Conservation (phyloP, 2,329 filamentous ascomycete genomes). For the Aspergillus awamori region DNA sequence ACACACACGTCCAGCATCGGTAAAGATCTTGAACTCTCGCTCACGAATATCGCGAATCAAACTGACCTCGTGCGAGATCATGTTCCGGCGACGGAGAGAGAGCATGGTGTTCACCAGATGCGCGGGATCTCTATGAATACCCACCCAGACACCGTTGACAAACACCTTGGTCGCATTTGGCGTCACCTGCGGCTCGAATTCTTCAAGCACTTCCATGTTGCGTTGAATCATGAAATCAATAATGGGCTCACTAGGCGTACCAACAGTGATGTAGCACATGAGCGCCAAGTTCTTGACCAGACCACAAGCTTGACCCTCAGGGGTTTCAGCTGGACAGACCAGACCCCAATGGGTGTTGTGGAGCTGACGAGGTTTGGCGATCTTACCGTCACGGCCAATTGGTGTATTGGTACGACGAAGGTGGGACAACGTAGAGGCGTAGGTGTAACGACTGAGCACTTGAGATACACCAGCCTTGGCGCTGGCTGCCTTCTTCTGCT, state of each 20-base stretch:
- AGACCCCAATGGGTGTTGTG: conserved; percentile 99
- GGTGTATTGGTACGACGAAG: conserved; percentile 96
- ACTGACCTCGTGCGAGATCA: conserved; percentile 89
- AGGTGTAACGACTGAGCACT: conserved; percentile 96
- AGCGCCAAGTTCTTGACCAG: conserved; percentile 96
- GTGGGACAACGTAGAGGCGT: conserved; percentile 94
- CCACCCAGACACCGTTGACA: conserved; percentile 97
- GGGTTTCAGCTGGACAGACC: conserved; percentile 95
- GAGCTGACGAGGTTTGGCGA: conserved; percentile 94
- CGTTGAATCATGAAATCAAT: conserved; percentile 94
- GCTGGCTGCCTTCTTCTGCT: conserved; percentile 96
- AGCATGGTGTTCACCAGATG: conserved; percentile 79
- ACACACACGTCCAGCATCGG: conserved; percentile 93
- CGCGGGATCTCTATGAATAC: conserved; percentile 86
- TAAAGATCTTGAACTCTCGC: conserved; percentile 97
- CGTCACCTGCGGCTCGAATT: conserved; percentile 83
- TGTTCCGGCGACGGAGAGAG: conserved; percentile 75
- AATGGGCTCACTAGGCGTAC: conserved; percentile 85
- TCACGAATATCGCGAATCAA: conserved; percentile 95
- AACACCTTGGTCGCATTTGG: conserved; percentile 97
- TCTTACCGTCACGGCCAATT: conserved; percentile 95
- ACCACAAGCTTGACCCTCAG: conserved; percentile 97
- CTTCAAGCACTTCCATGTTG: conserved; percentile 95
- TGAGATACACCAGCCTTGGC: conserved; percentile 97
- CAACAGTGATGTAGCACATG: conserved; percentile 98